Conservation (phyloP, 768 basidiomycete genomes). For the Termitomyces sp. region DNA sequence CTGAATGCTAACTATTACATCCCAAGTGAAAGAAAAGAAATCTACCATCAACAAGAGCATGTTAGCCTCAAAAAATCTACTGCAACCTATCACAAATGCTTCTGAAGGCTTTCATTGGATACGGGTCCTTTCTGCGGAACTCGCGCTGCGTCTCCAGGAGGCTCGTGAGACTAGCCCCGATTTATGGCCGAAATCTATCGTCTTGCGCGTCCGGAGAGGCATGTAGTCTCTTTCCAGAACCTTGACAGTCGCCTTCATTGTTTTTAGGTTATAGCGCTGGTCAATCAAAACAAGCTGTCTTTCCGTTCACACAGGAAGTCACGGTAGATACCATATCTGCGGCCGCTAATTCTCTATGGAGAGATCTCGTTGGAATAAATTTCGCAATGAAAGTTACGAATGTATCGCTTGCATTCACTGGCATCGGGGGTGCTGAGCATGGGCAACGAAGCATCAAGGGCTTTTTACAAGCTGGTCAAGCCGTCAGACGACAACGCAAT, state of each 20-base stretch:
- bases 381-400: constrained; percentile 61
- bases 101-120: constrained; percentile 89
- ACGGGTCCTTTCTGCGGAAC: constrained; percentile 83
- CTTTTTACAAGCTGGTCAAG: constrained; percentile 54
- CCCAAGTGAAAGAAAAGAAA: constrained; percentile 86
- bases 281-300: constrained; percentile 79
- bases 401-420: constrained; percentile 70
- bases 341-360: constrained; percentile 80
- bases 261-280: constrained; percentile 55
- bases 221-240: neutral
- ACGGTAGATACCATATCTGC: constrained; percentile 72
- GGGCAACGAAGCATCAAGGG: constrained; percentile 88
- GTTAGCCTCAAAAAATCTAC: constrained; percentile 94
- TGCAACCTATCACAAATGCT: constrained; percentile 64
- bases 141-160: constrained; percentile 79
- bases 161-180: constrained; percentile 67
- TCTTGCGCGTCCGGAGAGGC: constrained; percentile 74
- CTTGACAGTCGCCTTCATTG: neutral
- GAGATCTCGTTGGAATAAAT: constrained; percentile 66
- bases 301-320: constrained; percentile 75
- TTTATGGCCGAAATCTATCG: constrained; percentile 91
- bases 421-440: constrained; percentile 65
- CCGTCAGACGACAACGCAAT: constrained; percentile 35
- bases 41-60: constrained; percentile 81
- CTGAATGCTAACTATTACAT: constrained; percentile 4